Evolutionary conservation across 108 stramenopile species (phyloP).

Genomic region (Pseudonitzschia multistriata): DNA sequence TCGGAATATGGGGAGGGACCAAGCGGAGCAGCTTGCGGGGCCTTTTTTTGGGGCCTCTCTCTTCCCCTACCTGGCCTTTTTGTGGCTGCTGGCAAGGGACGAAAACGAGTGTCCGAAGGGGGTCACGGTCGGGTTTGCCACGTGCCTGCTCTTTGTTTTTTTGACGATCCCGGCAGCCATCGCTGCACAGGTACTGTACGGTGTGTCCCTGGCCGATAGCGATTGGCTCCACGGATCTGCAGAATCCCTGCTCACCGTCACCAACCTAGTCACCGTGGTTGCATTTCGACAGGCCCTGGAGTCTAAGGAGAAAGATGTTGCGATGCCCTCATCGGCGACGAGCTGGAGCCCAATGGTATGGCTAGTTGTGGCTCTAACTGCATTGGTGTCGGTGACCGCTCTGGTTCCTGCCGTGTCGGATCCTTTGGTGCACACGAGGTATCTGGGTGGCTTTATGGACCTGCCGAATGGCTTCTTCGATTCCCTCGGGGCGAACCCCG

Average conservation of each 20-base stretch:
- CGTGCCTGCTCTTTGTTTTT: slow-evolving; percentile 87
- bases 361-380: slow-evolving; percentile 59
- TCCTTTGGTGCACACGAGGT: slow-evolving; percentile 69
- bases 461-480: slow-evolving; percentile 40
- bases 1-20: slow-evolving; percentile 30
- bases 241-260: slow-evolving; percentile 84
- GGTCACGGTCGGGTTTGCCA: slow-evolving; percentile 86
- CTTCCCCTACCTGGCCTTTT: slow-evolving; percentile 90
- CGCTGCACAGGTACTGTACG: slow-evolving; percentile 76
- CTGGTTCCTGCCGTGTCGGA: slow-evolving; percentile 55
- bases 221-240: slow-evolving; percentile 94
- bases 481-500: slow-evolving; percentile 42
- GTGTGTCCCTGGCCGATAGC: slow-evolving; percentile 85
- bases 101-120: slow-evolving; percentile 86
- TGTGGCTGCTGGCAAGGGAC: slow-evolving; percentile 77
- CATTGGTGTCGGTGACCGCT: slow-evolving; percentile 55
- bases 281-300: slow-evolving; percentile 78
- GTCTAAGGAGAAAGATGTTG: slow-evolving; percentile 47
- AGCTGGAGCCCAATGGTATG: slow-evolving; percentile 69
- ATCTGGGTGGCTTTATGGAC: slow-evolving; percentile 75
- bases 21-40: slow-evolving; percentile 73
- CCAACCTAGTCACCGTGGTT: slow-evolving; percentile 84
- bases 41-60: slow-evolving; percentile 89
- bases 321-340: slow-evolving; percentile 52
- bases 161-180: slow-evolving; percentile 92